Evolutionary conservation across 2,329 filamentous ascomycete species (phyloP).

Genomic region (Trichoderma pleuroti): DNA sequence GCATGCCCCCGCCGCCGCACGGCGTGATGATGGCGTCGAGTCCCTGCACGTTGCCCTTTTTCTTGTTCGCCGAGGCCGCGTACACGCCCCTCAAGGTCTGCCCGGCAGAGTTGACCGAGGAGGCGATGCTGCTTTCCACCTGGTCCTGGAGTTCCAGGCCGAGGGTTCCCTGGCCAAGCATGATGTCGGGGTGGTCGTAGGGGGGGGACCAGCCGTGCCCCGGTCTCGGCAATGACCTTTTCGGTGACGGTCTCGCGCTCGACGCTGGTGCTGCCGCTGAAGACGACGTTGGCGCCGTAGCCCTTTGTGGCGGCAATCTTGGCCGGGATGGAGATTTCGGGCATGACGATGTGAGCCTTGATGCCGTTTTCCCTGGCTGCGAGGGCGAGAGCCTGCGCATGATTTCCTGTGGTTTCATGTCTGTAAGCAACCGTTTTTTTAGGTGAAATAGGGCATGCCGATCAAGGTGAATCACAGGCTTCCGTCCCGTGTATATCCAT

Average conservation of each 20-base stretch:
- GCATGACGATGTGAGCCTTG: slow-evolving; percentile 89
- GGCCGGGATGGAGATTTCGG: slow-evolving; percentile 73
- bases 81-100: slow-evolving; percentile 1
- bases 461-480: background rate
- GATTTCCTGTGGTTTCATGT: slow-evolving; percentile 63
- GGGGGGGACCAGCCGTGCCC: slow-evolving; percentile 77
- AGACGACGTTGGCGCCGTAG: slow-evolving; percentile 75
- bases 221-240: slow-evolving; percentile 66
- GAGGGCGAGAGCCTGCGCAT: slow-evolving; percentile 87
- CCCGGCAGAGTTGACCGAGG: slow-evolving; percentile 18
- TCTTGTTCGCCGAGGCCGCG: slow-evolving; percentile 18
- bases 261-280: slow-evolving; percentile 73
- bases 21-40: slow-evolving; percentile 76
- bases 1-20: slow-evolving; percentile 83
- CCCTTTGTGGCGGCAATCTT: slow-evolving; percentile 81
- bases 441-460: background rate
- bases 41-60: slow-evolving; percentile 17
- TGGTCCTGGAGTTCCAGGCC: slow-evolving; percentile 80
- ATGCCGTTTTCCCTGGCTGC: slow-evolving; percentile 72
- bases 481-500: background rate
- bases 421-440: background rate
- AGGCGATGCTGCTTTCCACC: slow-evolving; percentile 51
- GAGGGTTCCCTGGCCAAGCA: slow-evolving; percentile 89
- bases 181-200: slow-evolving; percentile 88
- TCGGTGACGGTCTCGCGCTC: slow-evolving; percentile 77